phyloP scores from a whole-genome alignment of 2,329 filamentous ascomycete genomes.

The Clonostachys solani region DNA sequence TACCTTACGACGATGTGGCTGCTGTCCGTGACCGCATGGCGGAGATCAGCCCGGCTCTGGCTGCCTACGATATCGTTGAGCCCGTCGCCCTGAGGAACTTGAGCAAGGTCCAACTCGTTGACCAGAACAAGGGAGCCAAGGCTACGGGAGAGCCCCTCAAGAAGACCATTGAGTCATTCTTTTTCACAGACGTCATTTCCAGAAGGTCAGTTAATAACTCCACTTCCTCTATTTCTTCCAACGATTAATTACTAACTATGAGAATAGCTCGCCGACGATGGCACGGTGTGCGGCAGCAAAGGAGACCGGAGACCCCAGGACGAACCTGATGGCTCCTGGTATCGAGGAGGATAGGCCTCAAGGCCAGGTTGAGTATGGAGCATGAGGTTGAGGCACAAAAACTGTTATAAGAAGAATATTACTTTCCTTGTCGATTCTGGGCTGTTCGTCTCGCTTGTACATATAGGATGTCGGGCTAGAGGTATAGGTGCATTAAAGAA shows the following conservation, averaged over 20 bases:
- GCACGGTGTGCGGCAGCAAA: slow-evolving; percentile 94
- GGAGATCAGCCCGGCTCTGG: slow-evolving; percentile 87
- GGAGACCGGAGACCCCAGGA: slow-evolving; percentile 72
- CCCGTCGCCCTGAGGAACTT: slow-evolving; percentile 67
- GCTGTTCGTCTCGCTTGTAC: slow-evolving; percentile 27
- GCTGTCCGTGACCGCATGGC: slow-evolving; percentile 88
- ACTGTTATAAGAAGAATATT: slow-evolving; percentile 2
- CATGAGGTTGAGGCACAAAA: slow-evolving; percentile 18
- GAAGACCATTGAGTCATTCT: slow-evolving; percentile 92
- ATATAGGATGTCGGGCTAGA: slow-evolving; percentile 28
- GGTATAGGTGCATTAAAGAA: background rate
- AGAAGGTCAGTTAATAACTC: slow-evolving; percentile 65
- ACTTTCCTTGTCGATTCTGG: background rate
- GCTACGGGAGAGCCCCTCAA: slow-evolving; percentile 69
- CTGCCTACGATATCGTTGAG: slow-evolving; percentile 89
- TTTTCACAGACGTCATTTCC: slow-evolving; percentile 95
- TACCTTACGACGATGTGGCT: slow-evolving; percentile 92
- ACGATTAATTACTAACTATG: slow-evolving; percentile 6
- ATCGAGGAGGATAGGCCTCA: slow-evolving; percentile 58
- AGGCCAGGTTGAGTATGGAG: slow-evolving; percentile 57
- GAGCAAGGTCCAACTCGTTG: slow-evolving; percentile 91
- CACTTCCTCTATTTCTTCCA: slow-evolving; percentile 8
- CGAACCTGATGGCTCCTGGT: slow-evolving; percentile 74
- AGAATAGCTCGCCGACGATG: slow-evolving; percentile 88
- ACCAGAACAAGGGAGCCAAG: slow-evolving; percentile 89